Base-by-base conservation (phyloP, 306 rosid genomes). In the Lathyrus sativus region DNA sequence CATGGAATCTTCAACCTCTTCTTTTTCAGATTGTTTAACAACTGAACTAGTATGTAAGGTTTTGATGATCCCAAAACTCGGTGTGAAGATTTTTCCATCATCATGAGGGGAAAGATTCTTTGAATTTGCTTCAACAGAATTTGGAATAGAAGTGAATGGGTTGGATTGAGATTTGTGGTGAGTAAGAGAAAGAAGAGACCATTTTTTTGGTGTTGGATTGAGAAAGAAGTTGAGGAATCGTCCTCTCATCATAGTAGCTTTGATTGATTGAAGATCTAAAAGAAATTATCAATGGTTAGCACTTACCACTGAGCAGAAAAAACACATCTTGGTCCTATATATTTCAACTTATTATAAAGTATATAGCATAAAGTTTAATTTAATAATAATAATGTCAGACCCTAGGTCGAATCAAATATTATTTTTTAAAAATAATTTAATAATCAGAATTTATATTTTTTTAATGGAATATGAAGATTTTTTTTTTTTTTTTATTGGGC, bases 81-180 rank as follows among this genome's bases (percentile, higher is more conserved):
- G 68, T 43, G 77, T 84, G 77, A 73, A 73, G 73, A 78, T 67
- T 35, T 56, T 29, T 13, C 1, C 60, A 54, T 50, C 29, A 50
- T 22, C 33, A 22, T 22, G 59, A 10, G 59, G 35, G 22, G 5
- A 53, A 53, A 53, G 14, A 11, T 53, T 53, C 35, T 22, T 59
- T 14, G 85, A 77, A 82, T 50, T 50, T 17, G 56, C 0, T 35
- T 35, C 39, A 35, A 35, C 9, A 26, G 29, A 3, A 26, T 26
- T 26, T 26, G 29, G 4, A 26, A 26, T 4, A 6, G 39, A 7
- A 7, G 85, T 75, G 42, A 80, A 49, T 26, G 44, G 43, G 11
- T 28, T 65, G 13, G 65, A 0, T 3, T 5, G 24, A 29, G 51
- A 43, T 22, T 22, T 19, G 33, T 71, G 57, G 46, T 3, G 54